Evolutionary conservation across 306 rosid genomes (phyloP).

Genomic region (Biancaea sappan): DNA sequence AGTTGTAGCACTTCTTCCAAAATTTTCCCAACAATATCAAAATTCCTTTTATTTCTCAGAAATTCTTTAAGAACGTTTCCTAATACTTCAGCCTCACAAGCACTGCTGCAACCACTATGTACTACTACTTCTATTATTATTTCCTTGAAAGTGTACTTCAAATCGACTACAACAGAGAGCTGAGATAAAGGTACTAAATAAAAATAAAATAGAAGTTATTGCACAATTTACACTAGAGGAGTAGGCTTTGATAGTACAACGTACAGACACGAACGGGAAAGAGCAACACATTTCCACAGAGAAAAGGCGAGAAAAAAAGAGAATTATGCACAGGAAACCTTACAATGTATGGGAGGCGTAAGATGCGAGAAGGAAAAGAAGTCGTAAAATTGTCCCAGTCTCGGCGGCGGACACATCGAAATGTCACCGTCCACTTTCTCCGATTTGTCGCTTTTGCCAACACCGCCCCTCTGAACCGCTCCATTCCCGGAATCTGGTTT

Average conservation of each 20-base stretch:
- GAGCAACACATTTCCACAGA: neutral
- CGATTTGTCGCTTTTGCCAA: slow-evolving; percentile 31
- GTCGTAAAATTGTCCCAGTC: slow-evolving; percentile 86
- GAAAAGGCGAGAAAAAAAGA: neutral
- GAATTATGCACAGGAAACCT: slow-evolving; percentile 23
- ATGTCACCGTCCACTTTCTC: slow-evolving; percentile 56
- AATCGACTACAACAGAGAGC: neutral
- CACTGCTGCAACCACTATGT: neutral
- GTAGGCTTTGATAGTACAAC: neutral
- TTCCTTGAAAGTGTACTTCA: neutral
- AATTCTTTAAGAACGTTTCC: neutral
- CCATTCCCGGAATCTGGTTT: slow-evolving; percentile 33
- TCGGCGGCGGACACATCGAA: slow-evolving; percentile 84
- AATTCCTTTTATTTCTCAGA: neutral
- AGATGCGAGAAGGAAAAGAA: slow-evolving; percentile 88
- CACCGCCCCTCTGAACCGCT: neutral
- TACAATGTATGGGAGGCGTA: slow-evolving; percentile 88
- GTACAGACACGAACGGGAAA: neutral
- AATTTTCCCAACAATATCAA: neutral
- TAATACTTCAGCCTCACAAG: neutral
- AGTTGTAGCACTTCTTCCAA: neutral
- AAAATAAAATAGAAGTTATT: neutral
- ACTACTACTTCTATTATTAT: neutral
- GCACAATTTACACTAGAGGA: neutral
- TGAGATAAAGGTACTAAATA: neutral